A percentile compares a stretch with the other conserved stretches of the same genome.
Evolutionary conservation across 768 basidiomycete genomes (phyloP).

Genomic region (Mycena kentingensis): DNA sequence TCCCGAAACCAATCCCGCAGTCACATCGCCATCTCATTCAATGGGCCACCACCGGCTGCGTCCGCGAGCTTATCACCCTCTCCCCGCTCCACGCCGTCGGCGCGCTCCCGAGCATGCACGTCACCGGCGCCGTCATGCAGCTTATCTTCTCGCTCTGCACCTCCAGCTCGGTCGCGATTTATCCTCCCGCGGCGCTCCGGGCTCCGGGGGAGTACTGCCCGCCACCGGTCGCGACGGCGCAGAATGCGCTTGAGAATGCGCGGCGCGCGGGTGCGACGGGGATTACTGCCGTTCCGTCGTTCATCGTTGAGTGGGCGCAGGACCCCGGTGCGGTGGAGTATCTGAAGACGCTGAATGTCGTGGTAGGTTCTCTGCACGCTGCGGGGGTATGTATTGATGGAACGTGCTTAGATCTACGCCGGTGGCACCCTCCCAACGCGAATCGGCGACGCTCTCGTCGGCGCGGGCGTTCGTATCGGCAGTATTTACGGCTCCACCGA

Average conservation of each 20-base stretch:
- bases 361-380: constrained; percentile 26
- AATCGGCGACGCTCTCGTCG: constrained; percentile 37
- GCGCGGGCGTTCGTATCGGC: constrained; percentile 35
- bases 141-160: constrained; percentile 33
- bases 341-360: constrained; percentile 29
- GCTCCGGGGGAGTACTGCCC: constrained; percentile 18
- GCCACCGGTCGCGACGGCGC: constrained; percentile 41
- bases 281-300: constrained; percentile 39
- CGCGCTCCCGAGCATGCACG: constrained; percentile 43
- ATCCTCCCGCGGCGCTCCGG: constrained; percentile 35
- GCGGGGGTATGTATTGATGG: neutral
- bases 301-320: constrained; percentile 43
- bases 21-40: constrained; percentile 7
- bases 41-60: neutral
- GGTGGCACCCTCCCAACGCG: constrained; percentile 41
- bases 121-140: constrained; percentile 33
- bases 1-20: constrained; percentile 16
- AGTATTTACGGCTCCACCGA: constrained; percentile 44
- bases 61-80: neutral
- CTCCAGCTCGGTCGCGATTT: constrained; percentile 31
- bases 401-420: constrained; percentile 29
- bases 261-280: constrained; percentile 29
- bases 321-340: constrained; percentile 29
- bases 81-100: constrained; percentile 12
- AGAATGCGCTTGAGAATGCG: constrained; percentile 41